Conservation (phyloP, 1,139 yeast genomes). For the Scheffersomyces lignicola region DNA sequence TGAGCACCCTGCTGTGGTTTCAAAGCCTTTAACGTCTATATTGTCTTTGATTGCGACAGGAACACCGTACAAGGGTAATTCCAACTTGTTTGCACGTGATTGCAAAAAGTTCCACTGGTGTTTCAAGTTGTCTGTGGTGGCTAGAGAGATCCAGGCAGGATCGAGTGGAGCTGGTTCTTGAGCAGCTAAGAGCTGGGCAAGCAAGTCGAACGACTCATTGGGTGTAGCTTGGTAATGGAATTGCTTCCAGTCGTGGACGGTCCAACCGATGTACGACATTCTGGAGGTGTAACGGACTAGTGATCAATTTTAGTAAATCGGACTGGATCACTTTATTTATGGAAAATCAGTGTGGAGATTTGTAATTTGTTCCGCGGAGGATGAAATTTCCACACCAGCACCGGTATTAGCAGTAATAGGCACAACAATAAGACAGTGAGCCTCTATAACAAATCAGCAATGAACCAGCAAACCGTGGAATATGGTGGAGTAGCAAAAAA, state of each 20-base stretch:
- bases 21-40: slow-evolving; percentile 79
- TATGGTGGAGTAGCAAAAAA: too few species aligned
- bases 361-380: slow-evolving; percentile 1
- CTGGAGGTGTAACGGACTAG: neutral
- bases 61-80: slow-evolving; percentile 78
- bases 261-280: slow-evolving; percentile 34
- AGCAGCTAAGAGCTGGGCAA: slow-evolving; percentile 47
- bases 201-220: slow-evolving; percentile 53
- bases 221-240: slow-evolving; percentile 69
- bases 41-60: slow-evolving; percentile 95
- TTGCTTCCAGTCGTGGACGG: slow-evolving; percentile 60
- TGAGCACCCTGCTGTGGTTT: slow-evolving; percentile 96
- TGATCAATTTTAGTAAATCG: neutral
- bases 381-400: neutral
- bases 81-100: slow-evolving; percentile 52
- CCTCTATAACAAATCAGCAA: too few species aligned
- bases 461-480: too few species aligned
- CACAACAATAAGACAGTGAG: too few species aligned
- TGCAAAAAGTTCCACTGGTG: slow-evolving; percentile 83
- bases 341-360: slow-evolving; percentile 1
- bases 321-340: neutral
- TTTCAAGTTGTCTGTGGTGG: slow-evolving; percentile 54
- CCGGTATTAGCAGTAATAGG: too few species aligned
- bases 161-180: slow-evolving; percentile 54
- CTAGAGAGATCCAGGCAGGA: slow-evolving; percentile 89